phyloP scores from a whole-genome alignment of 2,329 filamentous ascomycete species.

The Hirsutella minnesotensis region DNA sequence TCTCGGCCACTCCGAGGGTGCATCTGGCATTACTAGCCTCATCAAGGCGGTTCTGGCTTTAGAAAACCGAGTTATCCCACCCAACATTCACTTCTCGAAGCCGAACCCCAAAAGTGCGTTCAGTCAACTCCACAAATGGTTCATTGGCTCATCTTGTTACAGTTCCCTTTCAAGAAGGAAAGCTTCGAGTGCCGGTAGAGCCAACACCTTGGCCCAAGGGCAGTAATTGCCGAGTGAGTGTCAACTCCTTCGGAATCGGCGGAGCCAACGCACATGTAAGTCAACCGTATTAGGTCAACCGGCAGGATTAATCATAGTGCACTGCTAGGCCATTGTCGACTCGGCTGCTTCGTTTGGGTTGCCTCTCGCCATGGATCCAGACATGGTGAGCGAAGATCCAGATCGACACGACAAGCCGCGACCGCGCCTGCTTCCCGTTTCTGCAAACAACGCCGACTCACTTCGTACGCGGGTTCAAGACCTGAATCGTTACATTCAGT shows the following conservation, averaged over 20 bases:
- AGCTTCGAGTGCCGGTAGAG: constrained; percentile 18
- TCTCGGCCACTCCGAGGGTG: constrained; percentile 32
- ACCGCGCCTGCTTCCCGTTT: no score
- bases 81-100: constrained; percentile 23
- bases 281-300: background rate
- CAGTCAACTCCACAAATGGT: background rate
- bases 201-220: no score
- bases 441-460: background rate
- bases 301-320: background rate
- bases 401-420: no score
- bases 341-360: background rate
- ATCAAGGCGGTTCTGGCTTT: constrained; percentile 31
- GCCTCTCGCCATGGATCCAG: no score
- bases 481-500: background rate
- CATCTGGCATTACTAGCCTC: constrained; percentile 27
- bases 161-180: constrained; percentile 5
- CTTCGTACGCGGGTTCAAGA: background rate
- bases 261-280: constrained; percentile 1
- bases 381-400: no score
- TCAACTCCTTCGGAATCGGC: background rate
- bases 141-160: constrained; percentile 8
- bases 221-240: no score
- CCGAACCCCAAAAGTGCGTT: constrained; percentile 12
- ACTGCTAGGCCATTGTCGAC: background rate
- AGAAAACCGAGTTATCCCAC: constrained; percentile 26